Evolutionary conservation across 2,329 filamentous ascomycete species (phyloP).

Genomic region (Plenodomus tracheiphilus): DNA sequence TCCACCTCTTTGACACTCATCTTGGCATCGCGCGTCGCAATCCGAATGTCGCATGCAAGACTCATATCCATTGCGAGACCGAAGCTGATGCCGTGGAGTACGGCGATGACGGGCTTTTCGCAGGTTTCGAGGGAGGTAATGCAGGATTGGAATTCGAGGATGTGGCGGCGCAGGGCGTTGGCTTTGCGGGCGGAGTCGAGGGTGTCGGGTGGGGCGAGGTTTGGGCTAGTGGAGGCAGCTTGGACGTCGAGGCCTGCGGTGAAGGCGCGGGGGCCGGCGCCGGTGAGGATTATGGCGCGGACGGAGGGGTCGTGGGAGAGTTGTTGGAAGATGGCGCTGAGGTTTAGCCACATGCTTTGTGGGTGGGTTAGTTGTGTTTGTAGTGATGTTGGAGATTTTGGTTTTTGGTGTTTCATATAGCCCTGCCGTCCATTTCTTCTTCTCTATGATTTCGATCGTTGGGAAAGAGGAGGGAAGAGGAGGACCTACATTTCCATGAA

Average conservation of each 20-base stretch:
- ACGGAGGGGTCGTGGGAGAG: constrained; percentile 74
- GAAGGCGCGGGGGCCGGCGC: constrained; percentile 81
- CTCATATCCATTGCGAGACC: constrained; percentile 55
- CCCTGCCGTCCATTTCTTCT: too few species aligned
- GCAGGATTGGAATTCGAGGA: constrained; percentile 78
- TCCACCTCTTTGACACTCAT: constrained; percentile 81
- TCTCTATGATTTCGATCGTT: too few species aligned
- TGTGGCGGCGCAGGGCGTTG: constrained; percentile 61
- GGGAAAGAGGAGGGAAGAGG: not conserved
- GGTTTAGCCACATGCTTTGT: constrained; percentile 78
- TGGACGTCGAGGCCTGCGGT: constrained; percentile 82
- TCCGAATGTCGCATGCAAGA: constrained; percentile 70
- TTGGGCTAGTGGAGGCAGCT: constrained; percentile 62
- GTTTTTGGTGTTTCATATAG: too few species aligned
- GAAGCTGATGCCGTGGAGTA: constrained; percentile 42
- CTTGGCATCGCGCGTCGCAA: constrained; percentile 62
- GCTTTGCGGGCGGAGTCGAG: constrained; percentile 65
- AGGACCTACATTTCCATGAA: constrained; percentile 70
- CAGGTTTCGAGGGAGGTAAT: constrained; percentile 79
- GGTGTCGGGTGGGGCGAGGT: constrained; percentile 42
- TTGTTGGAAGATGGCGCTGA: constrained; percentile 70
- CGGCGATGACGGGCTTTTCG: constrained; percentile 66
- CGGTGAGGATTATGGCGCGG: constrained; percentile 77
- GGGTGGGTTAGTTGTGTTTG: not conserved
- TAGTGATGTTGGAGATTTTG: too few species aligned